These are phyloP conservation scores for Ceriops zippeliana DNA, from an alignment of 345 rosid genomes.

Conservation along the genomic window DNA sequence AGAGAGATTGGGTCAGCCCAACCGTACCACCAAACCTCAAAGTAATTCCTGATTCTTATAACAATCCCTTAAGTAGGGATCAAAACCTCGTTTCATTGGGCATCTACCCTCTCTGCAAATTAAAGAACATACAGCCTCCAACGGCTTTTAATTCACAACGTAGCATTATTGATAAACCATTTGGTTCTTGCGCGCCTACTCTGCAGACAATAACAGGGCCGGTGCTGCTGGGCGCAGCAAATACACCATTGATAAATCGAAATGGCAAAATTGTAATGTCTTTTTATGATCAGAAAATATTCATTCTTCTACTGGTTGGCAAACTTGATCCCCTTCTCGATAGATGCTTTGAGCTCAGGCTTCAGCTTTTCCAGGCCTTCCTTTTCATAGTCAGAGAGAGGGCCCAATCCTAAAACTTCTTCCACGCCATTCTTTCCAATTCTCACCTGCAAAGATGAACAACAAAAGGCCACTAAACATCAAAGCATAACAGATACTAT, in stretches of 20 bases:
- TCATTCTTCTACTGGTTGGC: conserved; percentile 32
- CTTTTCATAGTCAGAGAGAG: conserved; percentile 70
- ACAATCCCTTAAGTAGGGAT: too few species aligned
- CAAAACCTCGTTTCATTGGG: too few species aligned
- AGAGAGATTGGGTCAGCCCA: too few species aligned
- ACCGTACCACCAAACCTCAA: too few species aligned
- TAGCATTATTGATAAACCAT: conserved; percentile 21
- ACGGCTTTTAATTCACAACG: too few species aligned
- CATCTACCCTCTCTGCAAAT: too few species aligned
- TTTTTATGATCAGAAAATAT: not conserved
- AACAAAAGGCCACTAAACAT: not conserved
- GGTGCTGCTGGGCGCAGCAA: conserved; percentile 23
- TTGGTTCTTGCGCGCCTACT: conserved; percentile 11
- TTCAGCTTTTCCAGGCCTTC: conserved; percentile 62
- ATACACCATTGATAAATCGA: conserved; percentile 18
- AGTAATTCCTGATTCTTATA: too few species aligned
- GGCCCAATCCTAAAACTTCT: conserved; percentile 66
- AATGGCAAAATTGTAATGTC: conserved; percentile 18
- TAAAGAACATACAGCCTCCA: too few species aligned
- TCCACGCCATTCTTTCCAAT: conserved; percentile 78
- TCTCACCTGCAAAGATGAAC: conserved; percentile 49
- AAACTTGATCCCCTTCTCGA: conserved; percentile 74
- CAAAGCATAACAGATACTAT: too few species aligned
- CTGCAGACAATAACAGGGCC: conserved; percentile 21
- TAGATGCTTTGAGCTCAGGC: conserved; percentile 63